phyloP scores from a whole-genome alignment of 805 yeast species.

The Metschnikowia noctiluminum region DNA sequence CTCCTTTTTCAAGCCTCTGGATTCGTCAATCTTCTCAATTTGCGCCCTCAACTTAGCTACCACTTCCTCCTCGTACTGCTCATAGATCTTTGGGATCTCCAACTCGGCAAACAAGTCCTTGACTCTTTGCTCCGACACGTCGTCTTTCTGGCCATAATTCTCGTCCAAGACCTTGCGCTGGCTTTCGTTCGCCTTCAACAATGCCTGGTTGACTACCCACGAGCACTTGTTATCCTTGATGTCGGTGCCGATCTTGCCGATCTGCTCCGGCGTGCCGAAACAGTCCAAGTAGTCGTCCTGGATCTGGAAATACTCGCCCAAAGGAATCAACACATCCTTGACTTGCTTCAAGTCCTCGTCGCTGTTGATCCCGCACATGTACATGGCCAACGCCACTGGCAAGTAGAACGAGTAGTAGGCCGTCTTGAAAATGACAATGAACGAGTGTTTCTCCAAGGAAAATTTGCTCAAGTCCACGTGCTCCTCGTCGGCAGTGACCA shows the following conservation, averaged over 20 bases:
- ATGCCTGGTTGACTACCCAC: constrained; percentile 94
- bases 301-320: constrained; percentile 98
- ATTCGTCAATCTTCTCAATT: constrained; percentile 78
- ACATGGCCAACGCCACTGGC: constrained; percentile 97
- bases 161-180: constrained; percentile 81
- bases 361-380: constrained; percentile 73
- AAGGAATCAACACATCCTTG: constrained; percentile 79
- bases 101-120: constrained; percentile 73
- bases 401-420: constrained; percentile 96
- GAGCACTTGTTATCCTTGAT: constrained; percentile 98
- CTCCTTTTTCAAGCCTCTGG: constrained; percentile 86
- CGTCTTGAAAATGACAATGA: constrained; percentile 93
- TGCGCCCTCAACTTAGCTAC: constrained; percentile 60
- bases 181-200: constrained; percentile 69
- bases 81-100: constrained; percentile 66
- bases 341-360: constrained; percentile 84
- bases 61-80: constrained; percentile 75
- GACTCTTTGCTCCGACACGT: constrained; percentile 60
- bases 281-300: constrained; percentile 97
- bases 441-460: constrained; percentile 84
- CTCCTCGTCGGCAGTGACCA: constrained; percentile 97
- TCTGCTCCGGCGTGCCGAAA: constrained; percentile 95
- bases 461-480: constrained; percentile 84
- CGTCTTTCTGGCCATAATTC: constrained; percentile 85
- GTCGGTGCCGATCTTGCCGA: constrained; percentile 98